Base-by-base conservation (phyloP, 2,329 filamentous ascomycete species). In the Colletotrichum eremochloae region DNA sequence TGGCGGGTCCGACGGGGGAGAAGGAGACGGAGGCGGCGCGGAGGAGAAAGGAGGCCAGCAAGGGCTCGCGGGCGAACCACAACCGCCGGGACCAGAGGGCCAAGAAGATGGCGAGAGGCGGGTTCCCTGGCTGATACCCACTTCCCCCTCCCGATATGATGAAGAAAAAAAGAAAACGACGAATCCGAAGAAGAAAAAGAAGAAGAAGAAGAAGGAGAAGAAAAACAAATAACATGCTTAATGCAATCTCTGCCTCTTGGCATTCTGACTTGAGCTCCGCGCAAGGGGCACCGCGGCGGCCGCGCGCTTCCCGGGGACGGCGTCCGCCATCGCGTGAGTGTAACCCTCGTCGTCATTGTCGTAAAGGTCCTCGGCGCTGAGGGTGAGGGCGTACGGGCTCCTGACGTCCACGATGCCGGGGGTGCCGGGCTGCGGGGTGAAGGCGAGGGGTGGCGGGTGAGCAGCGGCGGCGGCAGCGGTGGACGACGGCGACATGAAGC, bases 11-110 rank as follows among this genome's bases (percentile, higher is more conserved):
- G 1, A 84, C 89, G 1, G 88, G 90, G 8, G 92, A 94, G n/a
- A 90, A 90, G 76, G 88, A 87, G n/a, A 95, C 93, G 0, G 90
- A 94, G 75, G 83, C 85, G 66, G 92, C 93, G 12, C 87, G 94
- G 75, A 88, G 91, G 76, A 88, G 89, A 74, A 97, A 97, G 79
- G 95, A 97, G 79, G 91, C 93, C 36, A 93, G 91, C 76, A 97
- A 97, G 81, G 88, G 91, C 3, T 93, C 92, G 31, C 86, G 92
- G 73, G 95, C 94, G 42, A 97, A 97, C 79, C 95, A 97, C 80
- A 96, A 94, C 80, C 89, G 95, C 36, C 88, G 94, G 62, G 93
- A 97, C 78, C 88, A 88, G 72, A 84, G 89, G 46, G 89, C 90
- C 15, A 90, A 82, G 78, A 93, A 93, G 82, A 91, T 92, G 89